phyloP scores from a whole-genome alignment of 257 asterid genomes.

The Przewalskia tangutica region DNA sequence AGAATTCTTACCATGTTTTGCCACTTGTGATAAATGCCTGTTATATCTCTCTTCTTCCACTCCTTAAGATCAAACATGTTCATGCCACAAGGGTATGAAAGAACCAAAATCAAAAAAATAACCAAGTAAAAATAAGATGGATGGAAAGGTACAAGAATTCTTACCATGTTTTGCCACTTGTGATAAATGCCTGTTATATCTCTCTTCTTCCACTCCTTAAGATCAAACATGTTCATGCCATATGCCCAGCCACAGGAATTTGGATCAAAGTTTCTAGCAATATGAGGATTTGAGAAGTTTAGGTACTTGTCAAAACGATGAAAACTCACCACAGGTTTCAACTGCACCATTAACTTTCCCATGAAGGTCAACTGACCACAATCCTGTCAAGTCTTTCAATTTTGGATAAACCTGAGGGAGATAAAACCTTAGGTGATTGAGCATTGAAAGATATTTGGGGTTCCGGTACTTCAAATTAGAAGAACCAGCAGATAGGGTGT shows the following conservation, averaged over 20 bases:
- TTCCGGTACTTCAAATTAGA: constrained; percentile 93
- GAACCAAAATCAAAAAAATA: neutral
- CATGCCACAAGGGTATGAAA: too few species aligned
- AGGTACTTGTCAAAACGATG: constrained; percentile 96
- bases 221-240: constrained; percentile 96
- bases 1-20: constrained; percentile 68
- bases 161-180: constrained; percentile 97
- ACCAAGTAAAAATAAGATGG: neutral
- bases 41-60: constrained; percentile 95
- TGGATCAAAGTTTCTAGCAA: constrained; percentile 80
- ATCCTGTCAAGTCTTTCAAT: constrained; percentile 86
- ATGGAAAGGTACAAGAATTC: neutral
- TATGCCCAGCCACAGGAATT: constrained; percentile 99
- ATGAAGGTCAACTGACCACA: constrained; percentile 76
- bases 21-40: constrained; percentile 98
- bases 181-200: constrained; percentile 98
- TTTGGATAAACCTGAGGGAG: constrained; percentile 94
- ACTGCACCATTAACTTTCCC: constrained; percentile 98
- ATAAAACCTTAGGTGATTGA: constrained; percentile 92
- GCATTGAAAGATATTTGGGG: constrained; percentile 97
- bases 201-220: constrained; percentile 87
- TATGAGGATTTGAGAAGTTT: constrained; percentile 91
- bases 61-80: constrained; percentile 85
- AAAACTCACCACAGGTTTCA: constrained; percentile 95
- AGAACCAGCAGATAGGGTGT: constrained; percentile 80